Base-by-base conservation (phyloP, 2,329 filamentous ascomycete species). In the Calcarisporium arbuscula region DNA sequence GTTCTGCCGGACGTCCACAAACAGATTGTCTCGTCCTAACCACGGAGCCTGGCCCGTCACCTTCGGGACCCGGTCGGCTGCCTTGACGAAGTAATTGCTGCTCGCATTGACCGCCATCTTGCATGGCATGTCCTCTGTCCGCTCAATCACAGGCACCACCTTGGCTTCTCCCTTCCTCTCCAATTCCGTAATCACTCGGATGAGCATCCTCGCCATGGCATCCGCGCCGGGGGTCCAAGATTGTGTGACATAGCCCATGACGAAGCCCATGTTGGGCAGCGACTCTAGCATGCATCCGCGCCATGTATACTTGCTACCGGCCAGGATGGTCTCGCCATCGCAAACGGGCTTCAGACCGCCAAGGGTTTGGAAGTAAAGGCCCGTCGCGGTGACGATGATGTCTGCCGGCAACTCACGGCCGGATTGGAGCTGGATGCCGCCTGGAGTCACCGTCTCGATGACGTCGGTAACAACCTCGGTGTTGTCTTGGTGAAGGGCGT, bases 151-250 rank as follows among this genome's bases (percentile, higher is more conserved):
- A 0, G 77, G 76, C 15, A 66, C 62, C 1, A 68, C 69, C 14
- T 54, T 61, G 2, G 54, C 60, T 10, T 66, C 62, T 0, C 60
- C 58, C 16, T 67, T 62, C 14, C 61, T 53, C 28, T 67, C 56
- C 70, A 80, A 78, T 34, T 65, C 47, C 28, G 67, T 70, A 39
- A 78, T 47, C 4, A 82, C 54, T 0, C 72, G 61, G 5, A 65
- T 61, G 4, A 73, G 53, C 5, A 73, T 60, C 32, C 61, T 61
- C 1, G 65, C 63, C 23, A 54, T 58, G 1, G 64, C 61, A 39
- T 84, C 79, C 1, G 75, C 72, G 4, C 80, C 80, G 0, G 82
- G 68, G 0, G 81, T 85, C 80, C 80, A 86, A 0, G 72, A 72
- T 0, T 72, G 70, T 30, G 80, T 75, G 15, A 75, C 72, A 52